Conservation (phyloP, 140 eudicot species). For the Bidens hawaiensis region DNA sequence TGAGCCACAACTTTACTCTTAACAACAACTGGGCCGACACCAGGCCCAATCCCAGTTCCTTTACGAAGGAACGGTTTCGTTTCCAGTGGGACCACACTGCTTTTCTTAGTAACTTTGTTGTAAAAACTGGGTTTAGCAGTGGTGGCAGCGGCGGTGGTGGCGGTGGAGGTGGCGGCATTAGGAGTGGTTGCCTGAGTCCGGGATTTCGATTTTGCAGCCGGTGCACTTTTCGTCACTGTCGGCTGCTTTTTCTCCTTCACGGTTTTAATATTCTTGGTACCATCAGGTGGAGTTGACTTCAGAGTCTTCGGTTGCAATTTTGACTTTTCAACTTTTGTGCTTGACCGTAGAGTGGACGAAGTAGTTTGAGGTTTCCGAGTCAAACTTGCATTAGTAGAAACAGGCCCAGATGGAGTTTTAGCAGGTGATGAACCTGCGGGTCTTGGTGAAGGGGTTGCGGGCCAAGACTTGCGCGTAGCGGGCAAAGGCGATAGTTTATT, state of each 20-base stretch:
- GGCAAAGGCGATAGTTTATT: constrained; percentile 63
- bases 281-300: constrained; percentile 45
- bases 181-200: constrained; percentile 29
- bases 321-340: constrained; percentile 56
- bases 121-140: constrained; percentile 63
- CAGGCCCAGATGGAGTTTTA: constrained; percentile 38
- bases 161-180: constrained; percentile 17
- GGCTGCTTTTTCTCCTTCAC: constrained; percentile 52
- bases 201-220: constrained; percentile 39
- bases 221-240: constrained; percentile 36
- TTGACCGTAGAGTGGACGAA: constrained; percentile 45
- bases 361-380: constrained; percentile 59
- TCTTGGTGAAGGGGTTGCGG: constrained; percentile 68
- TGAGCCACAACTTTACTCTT: constrained; percentile 42
- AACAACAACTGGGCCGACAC: constrained; percentile 39
- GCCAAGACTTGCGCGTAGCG: constrained; percentile 88
- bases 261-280: constrained; percentile 38
- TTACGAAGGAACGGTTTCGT: constrained; percentile 83
- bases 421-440: constrained; percentile 53
- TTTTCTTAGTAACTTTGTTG: constrained; percentile 76
- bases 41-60: constrained; percentile 59
- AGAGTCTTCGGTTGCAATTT: constrained; percentile 37
- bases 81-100: constrained; percentile 96
- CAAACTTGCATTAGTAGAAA: constrained; percentile 36
- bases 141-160: constrained; percentile 12